A percentile compares a stretch with the other conserved stretches of the same genome.
Conservation (phyloP, 2,329 filamentous ascomycete genomes). For the Fusarium sp. region DNA sequence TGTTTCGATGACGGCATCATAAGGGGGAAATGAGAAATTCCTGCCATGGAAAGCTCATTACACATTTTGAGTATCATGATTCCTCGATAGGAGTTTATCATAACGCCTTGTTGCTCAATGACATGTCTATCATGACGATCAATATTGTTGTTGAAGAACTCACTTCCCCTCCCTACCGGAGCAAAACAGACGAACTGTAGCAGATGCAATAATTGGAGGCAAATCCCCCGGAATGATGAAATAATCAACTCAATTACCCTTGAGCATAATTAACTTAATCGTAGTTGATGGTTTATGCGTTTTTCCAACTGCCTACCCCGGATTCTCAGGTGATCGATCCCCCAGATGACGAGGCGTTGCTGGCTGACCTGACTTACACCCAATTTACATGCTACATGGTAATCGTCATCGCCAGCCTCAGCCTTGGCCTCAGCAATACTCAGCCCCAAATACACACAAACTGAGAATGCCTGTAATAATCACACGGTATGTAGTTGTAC, state of each 20-base stretch:
- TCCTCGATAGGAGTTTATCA: constrained; percentile 2
- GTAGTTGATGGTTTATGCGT: neutral
- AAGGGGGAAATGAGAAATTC: constrained; percentile 6
- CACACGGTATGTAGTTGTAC: neutral
- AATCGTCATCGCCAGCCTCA: constrained; percentile 5
- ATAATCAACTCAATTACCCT: neutral
- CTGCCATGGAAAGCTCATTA: neutral
- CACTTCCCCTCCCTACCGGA: neutral
- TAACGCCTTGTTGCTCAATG: constrained; percentile 7
- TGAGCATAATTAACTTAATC: neutral
- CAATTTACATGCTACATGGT: constrained; percentile 6
- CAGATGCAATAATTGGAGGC: neutral
- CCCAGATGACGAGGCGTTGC: constrained; percentile 32
- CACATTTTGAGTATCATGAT: constrained; percentile 9
- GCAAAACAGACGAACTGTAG: neutral
- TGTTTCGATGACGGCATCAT: constrained; percentile 22
- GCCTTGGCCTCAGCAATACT: constrained; percentile 10
- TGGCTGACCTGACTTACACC: constrained; percentile 23
- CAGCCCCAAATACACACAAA: constrained; percentile 15
- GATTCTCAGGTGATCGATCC: constrained; percentile 20
- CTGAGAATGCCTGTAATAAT: neutral
- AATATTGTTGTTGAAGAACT: neutral
- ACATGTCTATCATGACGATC: constrained; percentile 12
- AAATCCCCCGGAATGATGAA: neutral
- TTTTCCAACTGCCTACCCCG: constrained; percentile 8